These are phyloP conservation scores for Anastatica hierochuntica DNA, from an alignment of 345 rosid genomes.

Conservation along the genomic window DNA sequence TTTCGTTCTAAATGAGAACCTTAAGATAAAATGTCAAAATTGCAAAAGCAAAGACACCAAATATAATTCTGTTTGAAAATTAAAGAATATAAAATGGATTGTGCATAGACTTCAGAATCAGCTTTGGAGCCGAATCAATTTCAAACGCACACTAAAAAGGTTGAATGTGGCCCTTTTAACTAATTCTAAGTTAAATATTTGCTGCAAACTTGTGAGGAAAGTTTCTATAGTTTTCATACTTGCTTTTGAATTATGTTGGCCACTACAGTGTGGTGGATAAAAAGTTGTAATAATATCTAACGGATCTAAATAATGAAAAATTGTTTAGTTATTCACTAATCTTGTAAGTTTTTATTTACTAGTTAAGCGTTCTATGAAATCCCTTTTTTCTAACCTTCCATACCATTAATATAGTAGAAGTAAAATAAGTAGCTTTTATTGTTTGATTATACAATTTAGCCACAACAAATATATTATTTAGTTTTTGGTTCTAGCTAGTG, in stretches of 20 bases:
- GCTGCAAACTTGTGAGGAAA: not conserved
- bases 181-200: not conserved
- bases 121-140: constrained; percentile 1
- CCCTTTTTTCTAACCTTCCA: no score
- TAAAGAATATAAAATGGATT: not conserved
- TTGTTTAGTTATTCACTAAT: not conserved
- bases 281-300: not conserved
- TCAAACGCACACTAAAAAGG: not conserved
- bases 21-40: no score
- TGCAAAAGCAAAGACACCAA: no score
- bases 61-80: no score
- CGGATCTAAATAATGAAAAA: not conserved
- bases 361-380: not conserved
- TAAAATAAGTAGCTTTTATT: no score
- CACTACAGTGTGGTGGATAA: not conserved
- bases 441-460: not conserved
- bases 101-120: not conserved
- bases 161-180: constrained; percentile 10
- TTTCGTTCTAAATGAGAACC: no score
- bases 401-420: no score
- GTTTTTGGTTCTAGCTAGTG: no score
- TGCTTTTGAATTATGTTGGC: not conserved
- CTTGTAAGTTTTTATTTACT: no score
- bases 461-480: no score
- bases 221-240: constrained; percentile 7